Evolutionary conservation across 352 stramenopile genomes (phyloP).

Genomic region (Phytopythium oedochilum): DNA sequence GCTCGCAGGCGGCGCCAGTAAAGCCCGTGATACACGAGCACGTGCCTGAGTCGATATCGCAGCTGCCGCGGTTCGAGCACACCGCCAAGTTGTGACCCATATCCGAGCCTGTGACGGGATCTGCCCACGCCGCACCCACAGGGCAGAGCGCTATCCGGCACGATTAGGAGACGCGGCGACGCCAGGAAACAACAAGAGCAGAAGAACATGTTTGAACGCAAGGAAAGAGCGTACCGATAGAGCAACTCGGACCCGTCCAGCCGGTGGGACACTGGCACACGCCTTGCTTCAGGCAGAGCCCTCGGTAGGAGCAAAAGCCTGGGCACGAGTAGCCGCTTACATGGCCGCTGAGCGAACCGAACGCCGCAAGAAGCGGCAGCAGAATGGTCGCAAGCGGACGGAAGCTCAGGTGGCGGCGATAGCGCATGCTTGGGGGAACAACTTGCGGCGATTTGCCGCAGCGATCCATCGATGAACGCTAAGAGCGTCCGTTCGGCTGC

Average conservation of each 20-base stretch:
- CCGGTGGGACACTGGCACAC: slow-evolving; percentile 43
- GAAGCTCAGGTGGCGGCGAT: background rate
- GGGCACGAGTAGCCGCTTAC: slow-evolving; percentile 45
- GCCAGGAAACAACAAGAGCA: background rate
- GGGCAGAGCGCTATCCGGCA: slow-evolving; percentile 46
- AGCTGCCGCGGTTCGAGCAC: slow-evolving; percentile 85
- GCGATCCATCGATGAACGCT: too few species aligned
- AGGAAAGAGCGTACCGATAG: slow-evolving; percentile 23
- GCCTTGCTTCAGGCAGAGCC: slow-evolving; percentile 50
- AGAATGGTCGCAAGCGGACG: background rate
- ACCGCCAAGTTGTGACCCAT: slow-evolving; percentile 78
- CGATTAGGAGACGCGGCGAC: too few species aligned
- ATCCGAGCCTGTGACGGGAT: slow-evolving; percentile 51
- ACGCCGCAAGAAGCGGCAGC: background rate
- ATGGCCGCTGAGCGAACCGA: background rate
- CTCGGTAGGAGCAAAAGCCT: slow-evolving; percentile 68
- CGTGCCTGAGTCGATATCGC: slow-evolving; percentile 45
- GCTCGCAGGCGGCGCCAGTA: slow-evolving; percentile 71
- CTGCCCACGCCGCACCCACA: slow-evolving; percentile 60
- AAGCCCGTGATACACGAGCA: slow-evolving; percentile 73
- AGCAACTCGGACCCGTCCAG: slow-evolving; percentile 58
- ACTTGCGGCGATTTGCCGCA: too few species aligned
- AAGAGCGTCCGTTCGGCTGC: background rate
- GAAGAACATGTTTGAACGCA: background rate
- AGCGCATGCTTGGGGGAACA: background rate